Conservation (phyloP, 2,329 filamentous ascomycete genomes). For the Pseudogymnoascus verrucosus region DNA sequence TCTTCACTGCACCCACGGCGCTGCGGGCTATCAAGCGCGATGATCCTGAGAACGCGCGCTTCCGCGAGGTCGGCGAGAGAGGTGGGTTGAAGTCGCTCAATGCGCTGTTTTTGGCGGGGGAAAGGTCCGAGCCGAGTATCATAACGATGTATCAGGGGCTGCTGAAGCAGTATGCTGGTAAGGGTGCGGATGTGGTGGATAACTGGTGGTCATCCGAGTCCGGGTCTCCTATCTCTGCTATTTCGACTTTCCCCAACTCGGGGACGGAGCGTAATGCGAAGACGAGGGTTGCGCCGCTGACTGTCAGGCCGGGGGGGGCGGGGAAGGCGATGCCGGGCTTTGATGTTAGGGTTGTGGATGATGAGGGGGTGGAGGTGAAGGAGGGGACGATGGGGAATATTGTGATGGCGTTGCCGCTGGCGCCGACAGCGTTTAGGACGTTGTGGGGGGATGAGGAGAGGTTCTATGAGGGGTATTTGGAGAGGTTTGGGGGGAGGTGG, state of each 20-base stretch:
- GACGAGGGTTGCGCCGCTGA: slow-evolving; percentile 39
- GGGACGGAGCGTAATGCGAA: slow-evolving; percentile 43
- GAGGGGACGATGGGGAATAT: slow-evolving; percentile 82
- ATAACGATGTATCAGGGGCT: slow-evolving; percentile 73
- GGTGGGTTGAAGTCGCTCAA: slow-evolving; percentile 65
- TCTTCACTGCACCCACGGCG: slow-evolving; percentile 84
- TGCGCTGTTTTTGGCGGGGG: slow-evolving; percentile 78
- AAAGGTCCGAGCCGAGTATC: slow-evolving; percentile 81
- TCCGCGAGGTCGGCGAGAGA: slow-evolving; percentile 54
- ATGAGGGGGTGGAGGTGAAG: slow-evolving; percentile 64
- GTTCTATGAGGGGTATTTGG: slow-evolving; percentile 79
- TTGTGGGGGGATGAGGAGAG: slow-evolving; percentile 80
- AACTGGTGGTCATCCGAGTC: slow-evolving; percentile 71
- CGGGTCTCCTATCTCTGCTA: slow-evolving; percentile 59
- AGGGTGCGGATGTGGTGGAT: slow-evolving; percentile 55
- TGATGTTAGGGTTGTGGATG: slow-evolving; percentile 76
- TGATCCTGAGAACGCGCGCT: slow-evolving; percentile 63
- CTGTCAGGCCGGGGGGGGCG: slow-evolving; percentile 74
- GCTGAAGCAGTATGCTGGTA: slow-evolving; percentile 56
- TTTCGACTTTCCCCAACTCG: slow-evolving; percentile 55
- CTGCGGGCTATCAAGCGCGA: slow-evolving; percentile 80
- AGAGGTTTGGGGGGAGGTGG: slow-evolving; percentile 74
- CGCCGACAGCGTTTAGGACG: slow-evolving; percentile 77
- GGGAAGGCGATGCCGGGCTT: slow-evolving; percentile 90
- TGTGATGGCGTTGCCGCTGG: slow-evolving; percentile 72